Evolutionary conservation across 2,329 filamentous ascomycete species (phyloP).

Genomic region (Chrysosporium keratinophilum): DNA sequence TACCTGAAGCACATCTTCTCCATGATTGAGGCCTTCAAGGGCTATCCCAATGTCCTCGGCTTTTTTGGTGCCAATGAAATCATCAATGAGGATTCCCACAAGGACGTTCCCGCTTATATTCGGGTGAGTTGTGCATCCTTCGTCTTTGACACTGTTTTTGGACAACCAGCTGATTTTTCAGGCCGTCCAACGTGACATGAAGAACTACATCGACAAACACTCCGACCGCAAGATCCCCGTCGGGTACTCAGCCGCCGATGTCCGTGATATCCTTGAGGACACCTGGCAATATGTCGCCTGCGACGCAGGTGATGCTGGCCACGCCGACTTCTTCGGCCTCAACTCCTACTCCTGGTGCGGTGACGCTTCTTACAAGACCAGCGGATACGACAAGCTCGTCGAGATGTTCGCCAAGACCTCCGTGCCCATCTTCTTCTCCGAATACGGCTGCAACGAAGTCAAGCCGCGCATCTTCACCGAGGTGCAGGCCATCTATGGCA

Average conservation of each 20-base stretch:
- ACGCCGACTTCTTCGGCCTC: constrained; percentile 55
- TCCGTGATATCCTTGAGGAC: constrained; percentile 49
- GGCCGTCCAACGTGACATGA: constrained; percentile 57
- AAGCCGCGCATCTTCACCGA: constrained; percentile 50
- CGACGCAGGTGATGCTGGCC: constrained; percentile 39
- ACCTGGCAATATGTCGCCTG: constrained; percentile 54
- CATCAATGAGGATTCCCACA: constrained; percentile 50
- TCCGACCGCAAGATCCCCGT: constrained; percentile 50
- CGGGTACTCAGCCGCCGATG: constrained; percentile 58
- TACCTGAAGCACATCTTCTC: constrained; percentile 52
- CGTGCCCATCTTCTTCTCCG: constrained; percentile 56
- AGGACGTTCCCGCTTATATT: constrained; percentile 49
- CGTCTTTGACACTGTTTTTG: constrained; percentile 6
- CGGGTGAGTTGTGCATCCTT: constrained; percentile 32
- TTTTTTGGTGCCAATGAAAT: constrained; percentile 62
- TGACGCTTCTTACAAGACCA: constrained; percentile 43
- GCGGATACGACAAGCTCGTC: constrained; percentile 48
- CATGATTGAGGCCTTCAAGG: constrained; percentile 57
- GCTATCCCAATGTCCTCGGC: constrained; percentile 54
- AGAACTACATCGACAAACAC: constrained; percentile 55
- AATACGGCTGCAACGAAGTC: constrained; percentile 56
- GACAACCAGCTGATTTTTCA: constrained; percentile 26
- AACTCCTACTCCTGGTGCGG: constrained; percentile 63
- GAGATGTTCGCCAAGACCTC: constrained; percentile 49
- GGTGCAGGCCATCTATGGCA: constrained; percentile 49